Percentiles rank a stretch among this genome's conserved stretches.
Conservation (phyloP, 257 asterid species). For the Solanum corneliomulleri region DNA sequence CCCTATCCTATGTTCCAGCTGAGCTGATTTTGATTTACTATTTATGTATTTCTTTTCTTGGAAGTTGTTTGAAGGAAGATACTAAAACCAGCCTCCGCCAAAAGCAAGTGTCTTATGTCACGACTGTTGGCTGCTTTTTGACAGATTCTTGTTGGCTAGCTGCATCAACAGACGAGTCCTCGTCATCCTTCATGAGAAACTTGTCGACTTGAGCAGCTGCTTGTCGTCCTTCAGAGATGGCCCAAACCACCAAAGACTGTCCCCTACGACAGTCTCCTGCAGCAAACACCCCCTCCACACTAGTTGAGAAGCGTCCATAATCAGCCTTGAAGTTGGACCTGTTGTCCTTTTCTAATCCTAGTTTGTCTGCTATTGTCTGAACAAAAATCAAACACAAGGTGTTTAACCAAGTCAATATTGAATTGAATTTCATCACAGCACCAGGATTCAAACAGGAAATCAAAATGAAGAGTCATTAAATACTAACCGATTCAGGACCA, state of each 20-base stretch:
- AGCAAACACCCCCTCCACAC: conserved; percentile 78
- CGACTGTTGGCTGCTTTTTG: conserved; percentile 37
- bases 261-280: conserved; percentile 99
- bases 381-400: not conserved
- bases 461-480: not conserved
- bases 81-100: not conserved
- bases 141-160: conserved; percentile 15
- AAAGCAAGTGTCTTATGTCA: conserved; percentile 18
- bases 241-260: conserved; percentile 97
- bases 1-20: not conserved
- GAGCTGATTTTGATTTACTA: not conserved
- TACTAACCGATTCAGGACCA: conserved; percentile 92
- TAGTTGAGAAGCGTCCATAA: conserved; percentile 79
- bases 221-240: conserved; percentile 89
- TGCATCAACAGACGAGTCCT: not conserved
- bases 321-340: conserved; percentile 91
- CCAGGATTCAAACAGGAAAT: not conserved
- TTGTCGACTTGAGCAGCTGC: conserved; percentile 90
- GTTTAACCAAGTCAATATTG: not conserved
- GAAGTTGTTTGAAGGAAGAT: not conserved
- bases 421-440: not conserved
- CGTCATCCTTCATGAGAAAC: conserved; percentile 43
- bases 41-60: not conserved
- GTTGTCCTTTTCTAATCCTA: conserved; percentile 71
- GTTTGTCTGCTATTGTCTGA: conserved; percentile 72